phyloP scores from a whole-genome alignment of 805 yeast species.

The Candida silvatica region DNA sequence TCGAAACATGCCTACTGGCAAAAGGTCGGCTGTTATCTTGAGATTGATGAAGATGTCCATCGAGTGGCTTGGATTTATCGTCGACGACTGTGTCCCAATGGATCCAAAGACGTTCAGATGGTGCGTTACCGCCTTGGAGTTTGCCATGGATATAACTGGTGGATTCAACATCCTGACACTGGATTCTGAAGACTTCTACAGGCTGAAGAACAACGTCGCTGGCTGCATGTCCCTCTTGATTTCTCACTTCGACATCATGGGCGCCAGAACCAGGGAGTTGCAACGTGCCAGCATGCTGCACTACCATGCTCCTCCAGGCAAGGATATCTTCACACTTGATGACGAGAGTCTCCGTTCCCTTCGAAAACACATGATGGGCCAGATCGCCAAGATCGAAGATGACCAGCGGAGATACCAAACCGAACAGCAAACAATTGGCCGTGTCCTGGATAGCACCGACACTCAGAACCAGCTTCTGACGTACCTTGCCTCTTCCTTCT shows the following conservation, averaged over 20 bases:
- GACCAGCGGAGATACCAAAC: conserved; percentile 34
- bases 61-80: conserved; percentile 88
- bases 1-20: conserved; percentile 46
- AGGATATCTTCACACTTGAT: conserved; percentile 47
- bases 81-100: conserved; percentile 91
- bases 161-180: conserved; percentile 83
- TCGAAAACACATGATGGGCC: conserved; percentile 59
- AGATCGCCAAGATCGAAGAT: conserved; percentile 56
- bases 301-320: conserved; percentile 38
- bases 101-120: conserved; percentile 88
- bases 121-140: conserved; percentile 94
- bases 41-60: conserved; percentile 68
- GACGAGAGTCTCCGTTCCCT: conserved; percentile 47
- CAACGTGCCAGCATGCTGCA: conserved; percentile 46
- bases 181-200: conserved; percentile 65
- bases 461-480: conserved; percentile 82
- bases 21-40: conserved; percentile 61
- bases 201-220: conserved; percentile 75
- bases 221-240: conserved; percentile 90
- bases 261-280: conserved; percentile 80
- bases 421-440: conserved; percentile 59
- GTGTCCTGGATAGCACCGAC: conserved; percentile 81
- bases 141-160: conserved; percentile 88
- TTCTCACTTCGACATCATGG: conserved; percentile 97
- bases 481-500: conserved; percentile 79